Conservation (phyloP, 306 rosid species). For the barrel medic (Medicago truncatula) region DNA sequence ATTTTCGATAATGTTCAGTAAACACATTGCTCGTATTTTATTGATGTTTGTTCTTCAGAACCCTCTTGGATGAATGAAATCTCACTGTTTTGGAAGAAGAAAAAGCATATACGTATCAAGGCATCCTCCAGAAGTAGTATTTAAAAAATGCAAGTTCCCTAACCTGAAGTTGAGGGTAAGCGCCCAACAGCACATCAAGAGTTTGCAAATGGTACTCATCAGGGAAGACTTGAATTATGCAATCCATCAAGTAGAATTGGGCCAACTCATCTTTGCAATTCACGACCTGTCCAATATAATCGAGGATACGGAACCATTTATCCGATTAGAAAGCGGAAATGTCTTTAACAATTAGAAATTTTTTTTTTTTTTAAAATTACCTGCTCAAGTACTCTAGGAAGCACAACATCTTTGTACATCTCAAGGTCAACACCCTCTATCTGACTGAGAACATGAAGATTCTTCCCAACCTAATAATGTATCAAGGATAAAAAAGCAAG, state of each 20-base stretch:
- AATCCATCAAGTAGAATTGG: slow-evolving; percentile 92
- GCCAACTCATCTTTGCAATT: slow-evolving; percentile 97
- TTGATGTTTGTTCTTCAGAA: slow-evolving; percentile 8
- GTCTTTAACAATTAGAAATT: slow-evolving; percentile 14
- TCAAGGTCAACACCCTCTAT: slow-evolving; percentile 98
- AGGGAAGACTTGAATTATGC: slow-evolving; percentile 98
- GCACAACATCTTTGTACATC: slow-evolving; percentile 91
- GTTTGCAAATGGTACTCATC: slow-evolving; percentile 99
- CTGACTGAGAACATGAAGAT: slow-evolving; percentile 95
- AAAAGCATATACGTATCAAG: slow-evolving; percentile 13
- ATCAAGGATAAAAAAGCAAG: slow-evolving; percentile 50
- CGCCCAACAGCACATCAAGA: slow-evolving; percentile 85
- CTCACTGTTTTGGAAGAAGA: slow-evolving; percentile 1
- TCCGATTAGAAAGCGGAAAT: slow-evolving; percentile 26
- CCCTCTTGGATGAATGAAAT: slow-evolving; percentile 34
- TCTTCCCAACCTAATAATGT: slow-evolving; percentile 91
- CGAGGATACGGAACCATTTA: slow-evolving; percentile 28
- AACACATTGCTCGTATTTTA: slow-evolving; percentile 19
- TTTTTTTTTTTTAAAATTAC: slow-evolving; percentile 26
- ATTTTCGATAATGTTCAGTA: slow-evolving; percentile 22
- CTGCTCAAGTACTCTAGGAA: slow-evolving; percentile 99
- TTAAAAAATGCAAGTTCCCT: slow-evolving; percentile 35
- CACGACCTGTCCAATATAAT: slow-evolving; percentile 69
- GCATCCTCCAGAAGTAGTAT: slow-evolving; percentile 29
- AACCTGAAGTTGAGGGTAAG: slow-evolving; percentile 98